A percentile compares a stretch with the other conserved stretches of the same genome.
Evolutionary conservation across 306 rosid species (phyloP).

Genomic region (Glycine soja): DNA sequence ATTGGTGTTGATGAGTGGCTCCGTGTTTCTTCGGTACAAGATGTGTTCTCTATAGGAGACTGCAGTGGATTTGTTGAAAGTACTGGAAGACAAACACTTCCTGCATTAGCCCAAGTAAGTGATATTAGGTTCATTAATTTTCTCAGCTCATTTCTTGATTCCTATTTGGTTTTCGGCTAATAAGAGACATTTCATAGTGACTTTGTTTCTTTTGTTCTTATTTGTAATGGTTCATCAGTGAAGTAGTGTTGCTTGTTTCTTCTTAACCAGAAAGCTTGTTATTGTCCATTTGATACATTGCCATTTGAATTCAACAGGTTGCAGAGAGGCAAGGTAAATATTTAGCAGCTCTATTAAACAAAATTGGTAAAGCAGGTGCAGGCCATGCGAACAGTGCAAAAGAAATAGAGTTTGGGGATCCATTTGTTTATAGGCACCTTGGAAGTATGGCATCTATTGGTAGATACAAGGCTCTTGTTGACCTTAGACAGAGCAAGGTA

Average conservation of each 20-base stretch:
- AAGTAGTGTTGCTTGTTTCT: background rate
- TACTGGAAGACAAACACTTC: conserved; percentile 75
- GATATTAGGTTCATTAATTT: conserved; percentile 1
- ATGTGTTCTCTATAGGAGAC: conserved; percentile 83
- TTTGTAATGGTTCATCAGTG: background rate
- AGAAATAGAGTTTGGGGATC: conserved; percentile 65
- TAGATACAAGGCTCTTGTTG: conserved; percentile 86
- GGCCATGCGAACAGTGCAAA: conserved; percentile 62
- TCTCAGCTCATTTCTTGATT: background rate
- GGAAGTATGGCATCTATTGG: conserved; percentile 95
- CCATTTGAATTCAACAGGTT: conserved; percentile 58
- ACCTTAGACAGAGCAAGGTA: conserved; percentile 88
- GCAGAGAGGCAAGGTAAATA: conserved; percentile 95
- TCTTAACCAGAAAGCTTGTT: background rate
- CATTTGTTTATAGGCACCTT: conserved; percentile 83
- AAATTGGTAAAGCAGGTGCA: conserved; percentile 69
- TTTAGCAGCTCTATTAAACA: conserved; percentile 66
- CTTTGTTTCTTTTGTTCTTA: background rate
- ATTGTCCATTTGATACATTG: conserved; percentile 6
- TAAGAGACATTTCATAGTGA: background rate
- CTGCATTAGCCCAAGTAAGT: conserved; percentile 84
- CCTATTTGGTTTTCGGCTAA: conserved; percentile 19
- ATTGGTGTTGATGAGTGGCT: conserved; percentile 90
- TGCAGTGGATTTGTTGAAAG: conserved; percentile 88
- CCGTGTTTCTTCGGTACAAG: conserved; percentile 67